A percentile compares a stretch with the other conserved stretches of the same genome.
Conservation (phyloP, 768 basidiomycete genomes). For the Leccinum barrowsii region DNA sequence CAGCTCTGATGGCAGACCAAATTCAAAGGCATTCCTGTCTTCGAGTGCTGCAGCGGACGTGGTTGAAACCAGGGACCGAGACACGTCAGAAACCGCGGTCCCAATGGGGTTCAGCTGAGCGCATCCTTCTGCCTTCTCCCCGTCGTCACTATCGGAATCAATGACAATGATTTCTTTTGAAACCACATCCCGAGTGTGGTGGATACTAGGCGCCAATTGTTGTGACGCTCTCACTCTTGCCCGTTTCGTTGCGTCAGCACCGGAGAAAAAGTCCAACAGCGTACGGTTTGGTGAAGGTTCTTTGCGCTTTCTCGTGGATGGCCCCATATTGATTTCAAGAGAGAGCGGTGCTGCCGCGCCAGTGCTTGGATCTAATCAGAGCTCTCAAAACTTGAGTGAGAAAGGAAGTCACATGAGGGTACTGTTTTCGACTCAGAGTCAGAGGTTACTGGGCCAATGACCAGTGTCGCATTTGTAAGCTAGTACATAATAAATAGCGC, state of each 20-base stretch:
- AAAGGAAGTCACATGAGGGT: not conserved
- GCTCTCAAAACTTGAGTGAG: not conserved
- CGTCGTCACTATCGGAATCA: slow-evolving; percentile 56
- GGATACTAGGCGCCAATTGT: not conserved
- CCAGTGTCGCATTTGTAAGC: not conserved
- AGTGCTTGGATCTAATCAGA: not conserved
- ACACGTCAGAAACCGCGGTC: not conserved
- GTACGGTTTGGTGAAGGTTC: slow-evolving; percentile 35
- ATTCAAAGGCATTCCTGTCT: slow-evolving; percentile 5
- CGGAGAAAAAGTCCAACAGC: slow-evolving; percentile 45
- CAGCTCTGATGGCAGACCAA: slow-evolving; percentile 28
- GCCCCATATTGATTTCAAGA: slow-evolving; percentile 16
- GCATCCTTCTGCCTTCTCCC: not conserved
- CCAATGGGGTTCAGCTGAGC: not conserved
- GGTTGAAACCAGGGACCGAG: not conserved
- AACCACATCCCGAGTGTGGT: not conserved
- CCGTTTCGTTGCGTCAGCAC: slow-evolving; percentile 22
- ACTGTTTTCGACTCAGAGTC: not conserved
- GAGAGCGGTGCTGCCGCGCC: not conserved
- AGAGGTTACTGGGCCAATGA: not conserved
- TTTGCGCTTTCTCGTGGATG: slow-evolving; percentile 36
- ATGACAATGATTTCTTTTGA: slow-evolving; percentile 52
- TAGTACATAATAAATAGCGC: too few species aligned
- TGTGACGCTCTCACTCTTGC: slow-evolving; percentile 11
- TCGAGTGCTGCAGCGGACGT: not conserved